Percentiles rank a stretch among this genome's conserved stretches.
Evolutionary conservation across 23 red algal genomes (phyloP).

Genomic region (Cyanidioschyzon merolae): DNA sequence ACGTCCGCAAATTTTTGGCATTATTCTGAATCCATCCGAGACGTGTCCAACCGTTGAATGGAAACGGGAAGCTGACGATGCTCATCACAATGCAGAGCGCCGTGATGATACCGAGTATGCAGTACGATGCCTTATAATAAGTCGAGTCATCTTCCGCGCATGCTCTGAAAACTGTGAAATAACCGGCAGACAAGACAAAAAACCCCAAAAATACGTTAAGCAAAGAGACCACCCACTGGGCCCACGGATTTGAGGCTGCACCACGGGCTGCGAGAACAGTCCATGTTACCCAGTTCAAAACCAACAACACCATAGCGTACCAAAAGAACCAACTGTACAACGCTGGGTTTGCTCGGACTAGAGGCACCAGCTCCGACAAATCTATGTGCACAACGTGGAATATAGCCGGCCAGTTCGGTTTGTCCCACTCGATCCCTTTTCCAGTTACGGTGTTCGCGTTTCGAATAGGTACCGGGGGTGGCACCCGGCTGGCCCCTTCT

Average conservation of each 20-base stretch:
- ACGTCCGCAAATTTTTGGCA: background rate
- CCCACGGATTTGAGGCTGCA: background rate
- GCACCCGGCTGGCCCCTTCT: background rate
- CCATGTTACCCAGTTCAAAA: background rate
- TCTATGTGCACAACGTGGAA: constrained; percentile 5
- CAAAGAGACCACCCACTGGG: constrained; percentile 1
- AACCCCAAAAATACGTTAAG: background rate
- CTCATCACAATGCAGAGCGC: background rate
- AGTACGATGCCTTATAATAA: background rate
- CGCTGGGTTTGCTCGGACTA: background rate
- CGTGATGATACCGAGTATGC: background rate
- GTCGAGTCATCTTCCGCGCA: constrained; percentile 10
- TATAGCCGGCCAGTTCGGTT: background rate
- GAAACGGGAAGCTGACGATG: constrained; percentile 1
- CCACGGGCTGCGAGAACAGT: background rate
- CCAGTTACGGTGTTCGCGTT: constrained; percentile 12
- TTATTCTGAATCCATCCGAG: background rate
- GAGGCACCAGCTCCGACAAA: constrained; percentile 9
- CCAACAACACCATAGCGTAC: background rate
- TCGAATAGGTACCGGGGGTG: background rate
- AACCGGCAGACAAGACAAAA: background rate
- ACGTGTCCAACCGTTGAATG: constrained; percentile 12
- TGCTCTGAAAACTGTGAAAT: background rate
- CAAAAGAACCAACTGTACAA: background rate
- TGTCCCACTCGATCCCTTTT: background rate